A percentile compares a stretch with the other conserved stretches of the same genome.
phyloP scores from a whole-genome alignment of 352 stramenopile species.

The Phytopythium vexans region DNA sequence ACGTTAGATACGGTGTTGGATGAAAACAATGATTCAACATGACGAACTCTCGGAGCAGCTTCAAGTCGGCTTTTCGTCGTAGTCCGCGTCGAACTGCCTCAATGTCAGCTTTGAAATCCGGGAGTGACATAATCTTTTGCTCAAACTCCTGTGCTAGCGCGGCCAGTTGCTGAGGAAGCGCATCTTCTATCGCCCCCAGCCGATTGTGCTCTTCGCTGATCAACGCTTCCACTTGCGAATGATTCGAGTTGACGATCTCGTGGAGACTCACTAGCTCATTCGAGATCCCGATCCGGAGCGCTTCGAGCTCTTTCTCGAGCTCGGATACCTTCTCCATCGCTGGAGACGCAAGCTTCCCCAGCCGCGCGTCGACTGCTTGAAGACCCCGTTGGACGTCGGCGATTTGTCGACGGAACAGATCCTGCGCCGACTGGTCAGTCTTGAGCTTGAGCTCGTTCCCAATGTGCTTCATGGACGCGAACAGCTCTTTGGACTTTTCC shows the following conservation, averaged over 20 bases:
- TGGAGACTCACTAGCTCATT: constrained; percentile 34
- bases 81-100: constrained; percentile 42
- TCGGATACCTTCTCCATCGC: constrained; percentile 39
- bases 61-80: constrained; percentile 57
- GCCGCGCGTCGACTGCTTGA: constrained; percentile 38
- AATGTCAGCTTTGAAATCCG: constrained; percentile 38
- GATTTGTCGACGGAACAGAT: constrained; percentile 50
- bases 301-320: constrained; percentile 32
- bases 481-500: constrained; percentile 69
- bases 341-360: constrained; percentile 22
- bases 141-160: constrained; percentile 29
- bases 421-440: constrained; percentile 29
- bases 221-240: constrained; percentile 20
- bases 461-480: constrained; percentile 60
- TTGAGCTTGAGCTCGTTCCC: constrained; percentile 57
- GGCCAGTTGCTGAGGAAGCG: constrained; percentile 23
- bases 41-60: constrained; percentile 59
- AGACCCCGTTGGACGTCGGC: constrained; percentile 49
- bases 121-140: constrained; percentile 37
- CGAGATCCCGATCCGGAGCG: constrained; percentile 23
- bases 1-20: background rate
- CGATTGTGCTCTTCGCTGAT: constrained; percentile 29
- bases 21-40: background rate
- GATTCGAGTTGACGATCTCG: constrained; percentile 23
- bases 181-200: constrained; percentile 21